Conservation (phyloP, 192 early-diverging fungal species). For the Thoreauomyces humboldtii region DNA sequence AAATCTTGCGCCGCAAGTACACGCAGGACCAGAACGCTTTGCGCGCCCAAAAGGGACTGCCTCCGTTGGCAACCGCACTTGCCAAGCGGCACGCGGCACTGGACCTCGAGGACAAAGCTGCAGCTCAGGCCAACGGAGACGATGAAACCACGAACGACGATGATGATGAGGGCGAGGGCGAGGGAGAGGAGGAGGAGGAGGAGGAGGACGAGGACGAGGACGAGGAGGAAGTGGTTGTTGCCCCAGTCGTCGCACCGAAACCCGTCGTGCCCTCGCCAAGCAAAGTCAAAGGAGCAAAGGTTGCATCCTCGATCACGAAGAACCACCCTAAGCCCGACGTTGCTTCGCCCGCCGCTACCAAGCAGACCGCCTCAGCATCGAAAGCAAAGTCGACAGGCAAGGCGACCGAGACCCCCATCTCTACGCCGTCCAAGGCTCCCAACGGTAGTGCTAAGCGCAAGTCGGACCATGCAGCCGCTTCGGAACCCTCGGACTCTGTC, state of each 20-base stretch:
- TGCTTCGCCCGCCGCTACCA: too few species aligned
- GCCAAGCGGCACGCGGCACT: conserved; percentile 1
- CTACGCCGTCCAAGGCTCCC: too few species aligned
- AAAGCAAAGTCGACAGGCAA: too few species aligned
- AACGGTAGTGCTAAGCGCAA: too few species aligned
- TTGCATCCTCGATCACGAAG: too few species aligned
- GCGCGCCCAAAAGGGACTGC: background rate
- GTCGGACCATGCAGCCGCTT: too few species aligned
- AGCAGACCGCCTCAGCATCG: too few species aligned
- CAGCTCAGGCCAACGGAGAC: background rate
- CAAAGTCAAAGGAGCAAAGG: too few species aligned
- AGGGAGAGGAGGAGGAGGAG: background rate
- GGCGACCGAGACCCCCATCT: too few species aligned
- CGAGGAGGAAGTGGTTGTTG: background rate
- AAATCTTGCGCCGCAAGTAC: background rate
- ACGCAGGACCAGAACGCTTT: background rate
- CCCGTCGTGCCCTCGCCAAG: too few species aligned
- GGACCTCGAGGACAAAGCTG: background rate
- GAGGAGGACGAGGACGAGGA: background rate
- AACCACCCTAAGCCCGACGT: too few species aligned
- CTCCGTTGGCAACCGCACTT: background rate
- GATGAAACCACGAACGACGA: background rate
- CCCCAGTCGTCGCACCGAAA: background rate
- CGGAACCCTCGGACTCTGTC: too few species aligned
- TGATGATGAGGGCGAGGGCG: background rate